Evolutionary conservation across 208 protist genomes (phyloP), one percentile per base, ranked within the genome.

Genomic region (Strigomonas galati): DNA sequence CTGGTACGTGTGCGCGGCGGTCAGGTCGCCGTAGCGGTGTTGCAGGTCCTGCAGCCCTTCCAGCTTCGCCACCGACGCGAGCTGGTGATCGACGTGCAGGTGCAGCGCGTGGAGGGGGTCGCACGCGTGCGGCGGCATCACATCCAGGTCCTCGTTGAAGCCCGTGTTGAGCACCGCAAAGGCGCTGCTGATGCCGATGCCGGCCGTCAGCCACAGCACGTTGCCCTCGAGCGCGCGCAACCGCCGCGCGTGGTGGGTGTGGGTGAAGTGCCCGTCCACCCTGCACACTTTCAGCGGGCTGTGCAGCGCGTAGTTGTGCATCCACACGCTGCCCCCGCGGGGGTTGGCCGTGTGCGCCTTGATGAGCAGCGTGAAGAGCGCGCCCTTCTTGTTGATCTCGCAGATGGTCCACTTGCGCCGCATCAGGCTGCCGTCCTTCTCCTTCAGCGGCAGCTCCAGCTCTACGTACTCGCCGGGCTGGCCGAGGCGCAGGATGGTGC

Each of bases 121-220:
- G 12, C 27, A 53, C 15, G 60, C 27, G 27, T 55, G 69, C 32
- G 76, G 70, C 35, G 35, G 35, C 35, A 40, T 40, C 15, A 72
- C 64, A 9, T 58, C 71, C 54, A 76, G 62, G 24, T 62, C 43
- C 51, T 76, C 71, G 24, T 70, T 62, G 27, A 87, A 72, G 15
- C 65, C 57, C 24, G 71, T 60, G 51, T 80, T 74, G 24, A 95
- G 61, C 21, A 75, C 79, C 9, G 87, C 85, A 51, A 82, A 89
- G 6, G 82, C 76, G 46, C 74, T 70, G 21, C 79, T 92, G 31
- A 95, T 79, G 62, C 81, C 85, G 63, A 93, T 85, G 21, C 62
- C 85, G 12, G 85, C 92, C 15, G 87, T 90, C 52, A 97, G 64
- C 71, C 84, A 85, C 28, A 94, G 65, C 65, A 93, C 70, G 43